A percentile compares a stretch with the other conserved stretches of the same genome.
Conservation (phyloP, 495 filamentous ascomycete species). For the Lepidopterella palustris region DNA sequence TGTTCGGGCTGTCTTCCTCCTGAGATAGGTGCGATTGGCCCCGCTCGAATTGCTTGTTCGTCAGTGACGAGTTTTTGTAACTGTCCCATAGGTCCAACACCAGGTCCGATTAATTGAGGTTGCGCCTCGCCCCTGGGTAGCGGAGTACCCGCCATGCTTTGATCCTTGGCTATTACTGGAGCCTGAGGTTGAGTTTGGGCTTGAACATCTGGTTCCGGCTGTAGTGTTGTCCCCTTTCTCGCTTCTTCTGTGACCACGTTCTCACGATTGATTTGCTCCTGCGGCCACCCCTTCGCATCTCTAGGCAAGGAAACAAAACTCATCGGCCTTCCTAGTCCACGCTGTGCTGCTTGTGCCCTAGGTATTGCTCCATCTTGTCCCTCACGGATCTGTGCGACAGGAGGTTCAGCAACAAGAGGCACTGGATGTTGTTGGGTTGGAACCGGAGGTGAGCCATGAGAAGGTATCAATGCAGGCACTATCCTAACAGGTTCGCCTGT, state of each 20-base stretch:
- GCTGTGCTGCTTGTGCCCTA: neutral
- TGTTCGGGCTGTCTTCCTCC: neutral
- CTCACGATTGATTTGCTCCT: constrained; percentile 24
- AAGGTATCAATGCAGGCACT: too few relatives aligned
- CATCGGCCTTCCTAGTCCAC: constrained; percentile 10
- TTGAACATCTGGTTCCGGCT: too few relatives aligned
- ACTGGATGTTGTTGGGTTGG: neutral
- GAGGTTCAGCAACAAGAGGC: neutral
- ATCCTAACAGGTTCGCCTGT: constrained; percentile 17
- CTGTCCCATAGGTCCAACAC: neutral
- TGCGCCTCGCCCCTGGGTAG: neutral
- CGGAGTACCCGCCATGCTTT: neutral
- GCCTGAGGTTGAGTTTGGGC: neutral
- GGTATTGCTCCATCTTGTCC: neutral
- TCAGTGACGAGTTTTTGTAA: too few relatives aligned
- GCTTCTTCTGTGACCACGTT: neutral
- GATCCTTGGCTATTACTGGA: neutral
- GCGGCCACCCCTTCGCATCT: constrained; percentile 22
- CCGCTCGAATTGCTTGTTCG: too few relatives aligned
- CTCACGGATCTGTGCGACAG: neutral
- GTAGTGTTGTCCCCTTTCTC: neutral
- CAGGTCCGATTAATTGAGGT: neutral
- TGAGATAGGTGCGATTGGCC: too few relatives aligned
- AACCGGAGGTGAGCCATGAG: too few relatives aligned
- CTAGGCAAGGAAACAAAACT: constrained; percentile 22